Base-by-base conservation (phyloP, 2,329 filamentous ascomycete genomes). In the Myriosclerotinia scirpicola region DNA sequence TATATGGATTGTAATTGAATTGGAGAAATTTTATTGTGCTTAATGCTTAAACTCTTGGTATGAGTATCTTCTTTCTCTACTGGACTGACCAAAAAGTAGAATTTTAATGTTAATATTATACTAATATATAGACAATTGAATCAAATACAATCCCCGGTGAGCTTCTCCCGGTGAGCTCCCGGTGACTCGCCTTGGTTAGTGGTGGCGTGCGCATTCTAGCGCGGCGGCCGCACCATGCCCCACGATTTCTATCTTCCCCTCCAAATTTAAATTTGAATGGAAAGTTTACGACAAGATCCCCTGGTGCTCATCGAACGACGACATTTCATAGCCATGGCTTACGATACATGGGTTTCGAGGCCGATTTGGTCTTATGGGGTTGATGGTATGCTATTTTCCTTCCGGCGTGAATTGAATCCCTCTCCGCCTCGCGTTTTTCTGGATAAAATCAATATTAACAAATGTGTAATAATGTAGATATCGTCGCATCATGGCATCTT, bases 401-500 rank as follows among this genome's bases (percentile, higher is more conserved):
- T 42, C 17, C 15, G 9, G 22, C 52, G 20, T 44, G 20, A 20
- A 44, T 44, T 40, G 14, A 5, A 34, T 34, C 30, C 30, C 3
- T 34, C 30, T 34, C 30, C 30, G 30, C 5, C 30, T 5, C n/a
- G n/a, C n/a, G n/a, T 2, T 5, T 2, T 34, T 34, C 30, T 2
- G 5, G 30, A 34, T 34, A 5, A 38, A 14, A 20, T 7, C 54
- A n/a, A 36, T 46, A 36, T 26, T 53, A 63, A 64, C 58, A 44
- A 44, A 30, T 65, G 17, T 54, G 46, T n/a, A n/a, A n/a, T 20
- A 56, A 38, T 60, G 22, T 17, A 76, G 75, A 74, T 50, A 59
- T 75, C 64, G 68, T 76, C 26, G 68, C 68, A 67, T 62, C 75
- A 67, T 84, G 82, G 82, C 82, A 84, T 73, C 71, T 74, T 22